Conservation (phyloP, 108 stramenopile genomes). For the Stephanodiscus minutulus region DNA sequence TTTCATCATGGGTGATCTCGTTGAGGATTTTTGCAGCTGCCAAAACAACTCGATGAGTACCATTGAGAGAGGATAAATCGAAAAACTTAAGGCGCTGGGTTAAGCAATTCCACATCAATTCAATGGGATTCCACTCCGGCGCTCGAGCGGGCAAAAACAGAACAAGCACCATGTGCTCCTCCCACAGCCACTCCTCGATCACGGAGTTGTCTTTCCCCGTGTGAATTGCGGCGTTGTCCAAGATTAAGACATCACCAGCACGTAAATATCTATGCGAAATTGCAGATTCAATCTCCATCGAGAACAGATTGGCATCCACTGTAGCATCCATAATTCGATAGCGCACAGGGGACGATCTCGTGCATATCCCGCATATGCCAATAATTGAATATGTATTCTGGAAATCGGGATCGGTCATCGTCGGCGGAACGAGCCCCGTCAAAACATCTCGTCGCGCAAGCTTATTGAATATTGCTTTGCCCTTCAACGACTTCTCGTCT, state of each 20-base stretch:
- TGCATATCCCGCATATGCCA: too few relatives aligned
- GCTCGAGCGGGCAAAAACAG: neutral
- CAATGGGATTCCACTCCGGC: neutral
- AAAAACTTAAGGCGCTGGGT: neutral
- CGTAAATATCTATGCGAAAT: neutral
- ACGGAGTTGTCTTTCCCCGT: constrained; percentile 11
- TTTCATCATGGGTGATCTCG: too few relatives aligned
- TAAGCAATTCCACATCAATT: neutral
- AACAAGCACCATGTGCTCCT: neutral
- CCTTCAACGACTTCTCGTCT: constrained; percentile 8
- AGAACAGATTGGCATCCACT: neutral
- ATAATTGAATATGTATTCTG: too few relatives aligned
- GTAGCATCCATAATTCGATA: too few relatives aligned
- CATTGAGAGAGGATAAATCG: too few relatives aligned
- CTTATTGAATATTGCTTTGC: constrained; percentile 1
- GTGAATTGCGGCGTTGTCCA: constrained; percentile 16
- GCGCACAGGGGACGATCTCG: too few relatives aligned
- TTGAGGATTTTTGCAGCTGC: too few relatives aligned
- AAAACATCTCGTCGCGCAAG: neutral
- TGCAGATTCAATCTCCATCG: neutral
- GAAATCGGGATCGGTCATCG: too few relatives aligned
- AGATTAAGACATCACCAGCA: neutral
- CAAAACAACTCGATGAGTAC: too few relatives aligned
- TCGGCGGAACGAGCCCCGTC: constrained; percentile 4
- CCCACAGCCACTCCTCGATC: constrained; percentile 4